Base-by-base conservation (phyloP, 2,329 filamentous ascomycete species). In the Bipolaris zeicola region DNA sequence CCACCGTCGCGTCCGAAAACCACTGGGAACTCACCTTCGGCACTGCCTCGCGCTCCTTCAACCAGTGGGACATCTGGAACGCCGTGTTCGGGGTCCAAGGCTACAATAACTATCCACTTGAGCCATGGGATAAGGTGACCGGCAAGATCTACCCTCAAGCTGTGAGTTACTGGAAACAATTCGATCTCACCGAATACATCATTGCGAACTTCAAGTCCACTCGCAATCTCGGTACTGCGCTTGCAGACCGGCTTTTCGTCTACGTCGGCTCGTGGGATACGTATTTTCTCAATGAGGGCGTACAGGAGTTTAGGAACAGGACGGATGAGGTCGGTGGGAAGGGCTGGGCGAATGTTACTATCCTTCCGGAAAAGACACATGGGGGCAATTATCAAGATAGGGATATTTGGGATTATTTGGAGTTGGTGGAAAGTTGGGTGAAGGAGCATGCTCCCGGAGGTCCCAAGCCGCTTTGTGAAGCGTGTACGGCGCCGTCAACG, bases 41-140 rank as follows among this genome's bases (percentile, higher is more conserved):
- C 24, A 76, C 75, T 1, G 63, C 67, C 0, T 68, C 72, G 0
- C 72, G 75, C 31, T 76, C 73, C 1, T 65, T 55, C 26, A 61
- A 66, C 16, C 75, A 77, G 48, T 76, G 74, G 74, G 75, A 77
- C 52, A 41, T 75, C 14, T 77, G 75, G 75, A 70, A 75, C 26
- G 71, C 74, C 7, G 72, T 77, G 1, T 77, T 76, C 22, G 71
- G 73, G 6, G 68, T 66, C 0, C 75, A 77, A 43, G 75, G 74
- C 4, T 65, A 68, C 42, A 77, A 77, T 58, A 63, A 67, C 36
- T 77, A 77, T 45, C 75, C 75, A 7, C 70, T 77, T 6, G 74
- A 74, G 57, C 68, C 76, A 0, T 77, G 76, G 76, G 70, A 77
- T 55, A 77, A 77, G 52, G 72, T 76, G 24, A 76, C 74, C 0